phyloP scores from a whole-genome alignment of 148 eudicot species.

The Oxyria digyna region DNA sequence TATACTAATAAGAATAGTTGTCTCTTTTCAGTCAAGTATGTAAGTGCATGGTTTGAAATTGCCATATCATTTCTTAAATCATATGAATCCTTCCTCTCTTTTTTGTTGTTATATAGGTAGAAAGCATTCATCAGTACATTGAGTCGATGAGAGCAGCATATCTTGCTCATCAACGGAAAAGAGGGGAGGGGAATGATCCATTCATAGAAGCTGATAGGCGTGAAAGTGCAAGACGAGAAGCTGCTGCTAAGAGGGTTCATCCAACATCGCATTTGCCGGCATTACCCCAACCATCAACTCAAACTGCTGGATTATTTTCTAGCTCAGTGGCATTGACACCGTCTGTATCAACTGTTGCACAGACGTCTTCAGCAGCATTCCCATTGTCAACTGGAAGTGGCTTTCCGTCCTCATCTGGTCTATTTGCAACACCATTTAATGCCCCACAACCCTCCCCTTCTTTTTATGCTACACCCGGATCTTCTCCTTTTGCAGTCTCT shows the following conservation, averaged over 20 bases:
- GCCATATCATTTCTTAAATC: background rate
- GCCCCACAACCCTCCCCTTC: conserved; percentile 35
- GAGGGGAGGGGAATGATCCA: conserved; percentile 77
- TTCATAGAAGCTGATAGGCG: conserved; percentile 95
- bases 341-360: conserved; percentile 35
- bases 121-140: conserved; percentile 94
- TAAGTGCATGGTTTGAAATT: background rate
- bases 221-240: conserved; percentile 83
- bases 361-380: conserved; percentile 28
- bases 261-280: conserved; percentile 79
- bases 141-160: conserved; percentile 96
- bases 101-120: conserved; percentile 43
- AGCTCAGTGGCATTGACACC: conserved; percentile 35
- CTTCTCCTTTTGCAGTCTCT: conserved; percentile 38
- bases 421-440: conserved; percentile 49
- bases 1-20: too few relatives aligned
- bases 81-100: background rate
- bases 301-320: conserved; percentile 54
- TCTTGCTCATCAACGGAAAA: conserved; percentile 74
- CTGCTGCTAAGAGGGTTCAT: conserved; percentile 85
- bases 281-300: conserved; percentile 63
- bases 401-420: conserved; percentile 46
- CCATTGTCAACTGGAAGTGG: conserved; percentile 38
- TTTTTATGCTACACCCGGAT: conserved; percentile 17
- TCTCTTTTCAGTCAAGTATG: background rate